Base-by-base conservation (phyloP, 2,329 filamentous ascomycete species). In the Talaromyces amestolkiae region DNA sequence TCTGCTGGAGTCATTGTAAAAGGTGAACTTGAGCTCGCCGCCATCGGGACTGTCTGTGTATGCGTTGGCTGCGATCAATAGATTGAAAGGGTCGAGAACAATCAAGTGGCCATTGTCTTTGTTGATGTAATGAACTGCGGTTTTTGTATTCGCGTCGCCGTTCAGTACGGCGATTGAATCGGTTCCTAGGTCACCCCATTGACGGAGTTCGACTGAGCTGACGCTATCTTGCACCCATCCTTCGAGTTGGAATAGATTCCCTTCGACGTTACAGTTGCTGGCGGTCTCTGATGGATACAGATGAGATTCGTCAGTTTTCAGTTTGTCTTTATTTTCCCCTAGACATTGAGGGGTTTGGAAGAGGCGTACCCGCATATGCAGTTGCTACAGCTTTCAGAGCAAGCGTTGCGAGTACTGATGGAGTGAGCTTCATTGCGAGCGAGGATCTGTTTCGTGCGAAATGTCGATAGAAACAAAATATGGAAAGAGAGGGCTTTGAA, bases 171-270 rank as follows among this genome's bases (percentile, higher is more conserved):
- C 49, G 15, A 53, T 33, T 2, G 49, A 53, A 53, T 53, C 49
- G 49, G 49, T 53, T 24, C 49, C 49, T 5, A 53, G 49, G 3
- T 53, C 49, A 53, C 49, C 49, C 49, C 49, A 53, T 53, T 53
- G 49, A 53, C 49, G 49, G 17, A 53, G 49, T 31, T 31, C 15
- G 31, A 53, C 27, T 10, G 17, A 53, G 15, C 24, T 15, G 13
- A 53, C 49, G 8, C 49, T 31, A 17, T 33, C 27, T 53, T 53
- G 24, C 17, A 31, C 13, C 49, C 49, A 53, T n/a, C 24, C 49
- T 33, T 31, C 49, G 7, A 53, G 49, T 19, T 53, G 49, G 27
- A 53, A 53, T 31, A 53, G 24, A 10, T 33, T 53, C 8, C 49
- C 49, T 53, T 53, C 49, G 15, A 53, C 49, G 27, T 53, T 53